Conservation (phyloP, 2,329 filamentous ascomycete species). For the Clonostachys rosea region DNA sequence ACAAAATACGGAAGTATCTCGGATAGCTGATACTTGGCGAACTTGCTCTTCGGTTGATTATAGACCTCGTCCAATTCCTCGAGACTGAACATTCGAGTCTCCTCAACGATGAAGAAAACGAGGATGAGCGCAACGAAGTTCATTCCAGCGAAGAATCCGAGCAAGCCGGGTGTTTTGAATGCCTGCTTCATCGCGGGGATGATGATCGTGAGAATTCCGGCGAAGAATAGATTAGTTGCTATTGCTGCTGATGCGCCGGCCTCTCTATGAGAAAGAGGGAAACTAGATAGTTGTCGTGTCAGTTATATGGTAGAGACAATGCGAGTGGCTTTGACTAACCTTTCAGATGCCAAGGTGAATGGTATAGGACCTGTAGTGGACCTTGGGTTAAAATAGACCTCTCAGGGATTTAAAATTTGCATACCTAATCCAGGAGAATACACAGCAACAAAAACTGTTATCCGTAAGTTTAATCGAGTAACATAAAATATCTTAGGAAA, state of each 20-base stretch:
- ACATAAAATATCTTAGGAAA: no score
- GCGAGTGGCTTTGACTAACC: neutral
- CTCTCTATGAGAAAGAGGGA: conserved; percentile 36
- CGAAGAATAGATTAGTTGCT: conserved; percentile 31
- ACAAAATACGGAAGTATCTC: conserved; percentile 18
- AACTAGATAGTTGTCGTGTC: conserved; percentile 12
- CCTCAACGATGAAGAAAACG: conserved; percentile 33
- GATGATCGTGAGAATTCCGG: conserved; percentile 28
- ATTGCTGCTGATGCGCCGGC: conserved; percentile 26
- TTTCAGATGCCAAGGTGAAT: conserved; percentile 34
- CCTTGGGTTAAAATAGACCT: neutral
- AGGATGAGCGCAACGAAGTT: conserved; percentile 33
- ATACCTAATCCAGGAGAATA: neutral
- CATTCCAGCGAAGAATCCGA: conserved; percentile 11
- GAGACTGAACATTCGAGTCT: conserved; percentile 26
- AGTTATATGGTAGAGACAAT: neutral
- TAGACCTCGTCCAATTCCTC: conserved; percentile 27
- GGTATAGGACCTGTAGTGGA: conserved; percentile 26
- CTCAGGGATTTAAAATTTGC: neutral
- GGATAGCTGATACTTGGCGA: conserved; percentile 19
- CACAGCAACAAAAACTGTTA: neutral
- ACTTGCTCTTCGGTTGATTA: conserved; percentile 20
- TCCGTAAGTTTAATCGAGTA: neutral
- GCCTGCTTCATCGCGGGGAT: conserved; percentile 19
- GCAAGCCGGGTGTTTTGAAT: conserved; percentile 31